Evolutionary conservation across 83 land plant species (phyloP).

Genomic region (Isoetes engelmannii): DNA sequence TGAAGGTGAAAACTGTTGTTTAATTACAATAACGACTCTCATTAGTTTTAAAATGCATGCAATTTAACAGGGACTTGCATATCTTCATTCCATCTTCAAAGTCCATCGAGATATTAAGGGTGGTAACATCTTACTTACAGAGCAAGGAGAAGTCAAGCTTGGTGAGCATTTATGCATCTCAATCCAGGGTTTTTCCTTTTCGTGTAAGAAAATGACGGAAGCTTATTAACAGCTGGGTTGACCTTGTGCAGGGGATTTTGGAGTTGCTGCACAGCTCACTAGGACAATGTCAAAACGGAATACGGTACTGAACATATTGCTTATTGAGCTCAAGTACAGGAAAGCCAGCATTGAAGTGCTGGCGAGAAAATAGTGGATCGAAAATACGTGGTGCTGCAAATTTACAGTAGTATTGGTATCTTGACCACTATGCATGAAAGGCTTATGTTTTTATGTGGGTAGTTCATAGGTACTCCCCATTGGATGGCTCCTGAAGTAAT

Average conservation of each 20-base stretch:
- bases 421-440: too few species aligned
- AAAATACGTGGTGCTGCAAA: too few species aligned
- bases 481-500: conserved; percentile 99
- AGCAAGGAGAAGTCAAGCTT: conserved; percentile 92
- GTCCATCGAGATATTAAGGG: conserved; percentile 99
- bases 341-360: too few species aligned
- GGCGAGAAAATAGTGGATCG: too few species aligned
- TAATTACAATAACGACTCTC: not conserved
- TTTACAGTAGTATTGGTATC: too few species aligned
- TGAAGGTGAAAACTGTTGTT: conserved; percentile 50
- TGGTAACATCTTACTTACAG: conserved; percentile 85
- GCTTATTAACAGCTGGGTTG: not conserved
- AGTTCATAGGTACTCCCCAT: conserved; percentile 99
- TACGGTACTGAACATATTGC: conserved; percentile 49
- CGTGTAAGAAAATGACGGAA: not conserved
- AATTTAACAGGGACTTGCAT: conserved; percentile 67
- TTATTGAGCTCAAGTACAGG: not conserved
- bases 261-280: conserved; percentile 98
- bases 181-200: not conserved
- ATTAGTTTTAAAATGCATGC: not conserved
- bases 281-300: conserved; percentile 99
- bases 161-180: conserved; percentile 33
- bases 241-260: conserved; percentile 72
- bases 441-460: conserved; percentile 18
- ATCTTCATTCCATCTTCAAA: conserved; percentile 91